These are phyloP conservation scores for Ascosphaera aggregata DNA, from an alignment of 2,329 filamentous ascomycete genomes.

Conservation along the genomic window DNA sequence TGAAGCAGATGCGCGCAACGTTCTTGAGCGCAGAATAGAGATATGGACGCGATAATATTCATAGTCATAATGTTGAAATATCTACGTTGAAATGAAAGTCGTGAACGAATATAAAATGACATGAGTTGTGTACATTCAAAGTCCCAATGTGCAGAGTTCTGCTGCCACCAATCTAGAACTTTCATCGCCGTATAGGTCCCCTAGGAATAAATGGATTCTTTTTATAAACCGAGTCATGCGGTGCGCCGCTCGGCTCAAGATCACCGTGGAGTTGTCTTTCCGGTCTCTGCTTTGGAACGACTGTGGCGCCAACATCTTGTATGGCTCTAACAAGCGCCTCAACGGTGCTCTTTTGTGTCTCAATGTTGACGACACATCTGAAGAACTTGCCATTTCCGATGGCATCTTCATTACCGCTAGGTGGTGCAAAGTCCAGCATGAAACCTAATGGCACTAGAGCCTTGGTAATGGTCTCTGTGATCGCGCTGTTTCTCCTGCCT, in stretches of 20 bases:
- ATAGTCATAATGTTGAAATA: too few relatives aligned
- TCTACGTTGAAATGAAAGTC: too few relatives aligned
- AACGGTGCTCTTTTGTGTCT: conserved; percentile 34
- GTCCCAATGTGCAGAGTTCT: too few relatives aligned
- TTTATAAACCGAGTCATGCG: background rate
- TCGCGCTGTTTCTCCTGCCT: conserved; percentile 26
- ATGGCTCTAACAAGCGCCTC: conserved; percentile 39
- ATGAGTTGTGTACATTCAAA: too few relatives aligned
- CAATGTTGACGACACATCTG: conserved; percentile 42
- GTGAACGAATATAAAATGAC: background rate
- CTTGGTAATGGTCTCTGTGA: conserved; percentile 31
- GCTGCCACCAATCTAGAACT: too few relatives aligned
- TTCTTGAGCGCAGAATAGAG: conserved; percentile 23
- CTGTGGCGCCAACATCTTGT: conserved; percentile 21
- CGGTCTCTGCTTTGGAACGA: conserved; percentile 8
- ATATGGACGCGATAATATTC: conserved; percentile 13
- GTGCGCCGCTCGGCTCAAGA: background rate
- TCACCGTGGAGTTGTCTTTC: background rate
- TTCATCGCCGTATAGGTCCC: background rate
- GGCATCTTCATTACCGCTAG: conserved; percentile 23
- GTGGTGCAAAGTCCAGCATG: conserved; percentile 44
- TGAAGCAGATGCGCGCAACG: conserved; percentile 22
- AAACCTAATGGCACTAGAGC: conserved; percentile 35
- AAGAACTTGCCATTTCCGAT: conserved; percentile 40
- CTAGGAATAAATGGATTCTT: background rate